Conservation (phyloP, 768 basidiomycete species). For the Tephrocybe sp. region DNA sequence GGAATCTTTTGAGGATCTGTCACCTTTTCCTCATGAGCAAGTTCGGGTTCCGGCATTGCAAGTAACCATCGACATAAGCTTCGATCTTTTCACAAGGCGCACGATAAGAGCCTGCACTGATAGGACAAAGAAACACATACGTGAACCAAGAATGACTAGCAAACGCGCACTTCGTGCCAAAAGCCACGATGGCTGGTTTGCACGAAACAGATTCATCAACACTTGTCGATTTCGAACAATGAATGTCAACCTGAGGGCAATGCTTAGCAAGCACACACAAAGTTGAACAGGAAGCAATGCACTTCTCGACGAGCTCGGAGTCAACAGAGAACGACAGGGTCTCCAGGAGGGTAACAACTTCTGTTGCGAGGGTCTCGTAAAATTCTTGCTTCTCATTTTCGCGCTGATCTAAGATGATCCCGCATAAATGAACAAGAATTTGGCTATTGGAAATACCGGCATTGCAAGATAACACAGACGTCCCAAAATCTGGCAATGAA, state of each 20-base stretch:
- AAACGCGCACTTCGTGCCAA: conserved; percentile 48
- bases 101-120: neutral
- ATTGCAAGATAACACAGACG: conserved; percentile 33
- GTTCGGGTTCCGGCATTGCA: conserved; percentile 29
- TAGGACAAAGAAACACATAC: conserved; percentile 34
- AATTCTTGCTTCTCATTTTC: conserved; percentile 28
- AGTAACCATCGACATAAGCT: conserved; percentile 43
- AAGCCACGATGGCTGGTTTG: conserved; percentile 51
- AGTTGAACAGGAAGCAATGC: conserved; percentile 15
- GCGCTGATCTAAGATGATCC: conserved; percentile 41
- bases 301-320: conserved; percentile 42
- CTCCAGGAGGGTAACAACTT: conserved; percentile 51
- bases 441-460: conserved; percentile 26
- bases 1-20: conserved; percentile 32
- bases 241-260: conserved; percentile 12
- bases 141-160: conserved; percentile 53
- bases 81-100: conserved; percentile 33
- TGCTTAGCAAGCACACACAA: too few relatives aligned
- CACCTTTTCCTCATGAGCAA: conserved; percentile 16
- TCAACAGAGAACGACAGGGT: conserved; percentile 48
- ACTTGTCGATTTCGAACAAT: conserved; percentile 43
- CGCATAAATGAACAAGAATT: conserved; percentile 40
- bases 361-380: conserved; percentile 36
- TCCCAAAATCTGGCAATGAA: conserved; percentile 48
- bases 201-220: conserved; percentile 48